A percentile compares a stretch with the other conserved stretches of the same genome.
Conservation (phyloP, 257 asterid species). For the Linaria vulgaris region DNA sequence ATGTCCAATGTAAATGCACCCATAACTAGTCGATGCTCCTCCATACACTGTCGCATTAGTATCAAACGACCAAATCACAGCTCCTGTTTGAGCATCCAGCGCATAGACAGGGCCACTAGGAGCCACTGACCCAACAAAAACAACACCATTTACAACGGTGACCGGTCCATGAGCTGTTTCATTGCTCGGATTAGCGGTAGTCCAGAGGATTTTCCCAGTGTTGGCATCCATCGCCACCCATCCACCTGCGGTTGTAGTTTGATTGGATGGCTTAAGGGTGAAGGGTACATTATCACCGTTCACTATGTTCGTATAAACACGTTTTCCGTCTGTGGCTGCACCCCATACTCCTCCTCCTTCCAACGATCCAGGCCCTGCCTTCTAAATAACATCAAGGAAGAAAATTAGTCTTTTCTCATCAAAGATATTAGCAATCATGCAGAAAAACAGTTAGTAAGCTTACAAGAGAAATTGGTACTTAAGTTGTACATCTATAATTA, state of each 20-base stretch:
- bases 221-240: conserved; percentile 84
- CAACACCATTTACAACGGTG: conserved; percentile 57
- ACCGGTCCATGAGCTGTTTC: conserved; percentile 65
- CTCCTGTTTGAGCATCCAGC: conserved; percentile 64
- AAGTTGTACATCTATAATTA: too few relatives aligned
- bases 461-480: too few relatives aligned
- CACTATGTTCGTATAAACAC: conserved; percentile 64
- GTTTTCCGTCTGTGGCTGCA: conserved; percentile 61
- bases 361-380: conserved; percentile 66
- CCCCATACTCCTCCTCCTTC: conserved; percentile 89
- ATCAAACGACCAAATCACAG: conserved; percentile 49
- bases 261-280: conserved; percentile 49
- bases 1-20: conserved; percentile 66
- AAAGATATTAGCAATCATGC: too few relatives aligned
- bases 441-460: too few relatives aligned
- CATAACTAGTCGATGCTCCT: conserved; percentile 73
- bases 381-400: conserved; percentile 24
- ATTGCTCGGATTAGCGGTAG: conserved; percentile 77
- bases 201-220: conserved; percentile 64
- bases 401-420: background rate
- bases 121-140: conserved; percentile 65
- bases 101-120: conserved; percentile 72
- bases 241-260: conserved; percentile 59
- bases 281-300: conserved; percentile 45
- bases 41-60: conserved; percentile 73